Base-by-base conservation (phyloP, 208 protist genomes). In the Trichomonas vaginalis region DNA sequence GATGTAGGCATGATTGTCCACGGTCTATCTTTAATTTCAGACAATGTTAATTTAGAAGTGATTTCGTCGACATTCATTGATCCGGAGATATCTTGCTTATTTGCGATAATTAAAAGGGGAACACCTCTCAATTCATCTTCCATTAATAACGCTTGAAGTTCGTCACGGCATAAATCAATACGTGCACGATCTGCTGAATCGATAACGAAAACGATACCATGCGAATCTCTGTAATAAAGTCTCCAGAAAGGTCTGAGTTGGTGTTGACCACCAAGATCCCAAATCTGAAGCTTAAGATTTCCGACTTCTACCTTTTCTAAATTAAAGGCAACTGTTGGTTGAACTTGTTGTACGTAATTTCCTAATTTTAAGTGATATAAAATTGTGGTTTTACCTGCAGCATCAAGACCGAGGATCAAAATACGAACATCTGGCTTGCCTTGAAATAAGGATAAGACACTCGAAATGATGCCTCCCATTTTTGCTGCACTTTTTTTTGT, bases 161-260 rank as follows among this genome's bases (percentile, higher is more conserved):
- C 96, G 27, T 96, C 90, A n/a, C 21, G 17, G 4, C 86, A 92
- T 35, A 92, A 49, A 95, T 96, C 97, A 9, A 99, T 96, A 95
- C 98, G 97, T 42, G 98, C 98, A 45, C 97, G 96, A 97, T 99
- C 98, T 96, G 97, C 98, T 96, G 97, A 98, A 97, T 99, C 98
- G 86, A 99, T 98, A 42, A 99, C 98, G 96, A 99, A 99, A 96
- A 99, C 99, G 82, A 99, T 97, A 37, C 97, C 98, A 95, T 99
- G 98, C 0, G 98, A 98, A 96, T 98, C 98, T 15, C 97, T 96
- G 97, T 98, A 99, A 97, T 99, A 99, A 96, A 98, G 98, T 37
- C 97, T 97, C 99, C 98, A 99, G 39, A 99, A 97, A 17, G 98
- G 97, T 95, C 98, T 98, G 51, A 99, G 97, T 95, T 98, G 98